Conservation (phyloP, 2,329 filamentous ascomycete genomes). For the Penicillium sp. region DNA sequence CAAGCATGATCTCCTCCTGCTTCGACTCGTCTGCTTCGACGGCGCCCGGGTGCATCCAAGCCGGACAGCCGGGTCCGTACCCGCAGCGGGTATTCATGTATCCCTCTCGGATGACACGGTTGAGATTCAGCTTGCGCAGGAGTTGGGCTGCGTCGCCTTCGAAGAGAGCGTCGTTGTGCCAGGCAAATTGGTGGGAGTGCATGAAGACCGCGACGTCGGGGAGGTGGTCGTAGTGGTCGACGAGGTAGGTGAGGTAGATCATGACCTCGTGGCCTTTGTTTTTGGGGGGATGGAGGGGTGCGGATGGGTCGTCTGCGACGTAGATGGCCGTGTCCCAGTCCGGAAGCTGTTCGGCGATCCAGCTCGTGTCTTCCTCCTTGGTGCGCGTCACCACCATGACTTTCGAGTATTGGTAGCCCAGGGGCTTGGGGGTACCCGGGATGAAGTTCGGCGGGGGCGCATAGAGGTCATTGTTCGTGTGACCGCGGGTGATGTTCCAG, state of each 20-base stretch:
- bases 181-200: conserved; percentile 58
- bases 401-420: conserved; percentile 55
- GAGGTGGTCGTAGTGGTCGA: conserved; percentile 62
- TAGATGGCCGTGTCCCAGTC: conserved; percentile 54
- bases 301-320: conserved; percentile 54
- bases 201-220: conserved; percentile 63
- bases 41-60: conserved; percentile 56
- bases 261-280: conserved; percentile 67
- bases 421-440: conserved; percentile 44
- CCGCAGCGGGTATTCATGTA: conserved; percentile 64
- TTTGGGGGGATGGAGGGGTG: conserved; percentile 54
- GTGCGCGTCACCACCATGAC: conserved; percentile 57
- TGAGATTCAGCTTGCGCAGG: conserved; percentile 54
- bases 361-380: conserved; percentile 54
- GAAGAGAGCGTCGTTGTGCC: conserved; percentile 62
- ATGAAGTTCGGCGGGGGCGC: conserved; percentile 35
- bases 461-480: conserved; percentile 21
- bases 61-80: conserved; percentile 60
- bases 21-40: conserved; percentile 44
- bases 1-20: conserved; percentile 50
- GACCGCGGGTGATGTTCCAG: conserved; percentile 14
- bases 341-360: conserved; percentile 57
- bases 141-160: conserved; percentile 54
- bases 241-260: conserved; percentile 64
- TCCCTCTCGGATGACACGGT: conserved; percentile 54